Conservation (phyloP, 2,329 filamentous ascomycete species). For the Claviceps digitariae region DNA sequence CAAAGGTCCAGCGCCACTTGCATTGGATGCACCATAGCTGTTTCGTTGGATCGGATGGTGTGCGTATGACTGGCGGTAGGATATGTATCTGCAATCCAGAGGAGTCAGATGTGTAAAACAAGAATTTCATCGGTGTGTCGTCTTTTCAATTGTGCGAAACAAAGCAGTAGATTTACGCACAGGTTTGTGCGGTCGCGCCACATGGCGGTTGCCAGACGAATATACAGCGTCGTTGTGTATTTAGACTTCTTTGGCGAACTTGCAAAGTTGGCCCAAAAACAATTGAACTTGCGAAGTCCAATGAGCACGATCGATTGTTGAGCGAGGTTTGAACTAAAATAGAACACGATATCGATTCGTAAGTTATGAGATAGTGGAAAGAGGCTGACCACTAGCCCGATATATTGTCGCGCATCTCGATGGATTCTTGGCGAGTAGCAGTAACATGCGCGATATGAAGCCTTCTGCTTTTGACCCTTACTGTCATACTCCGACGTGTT, state of each 20-base stretch:
- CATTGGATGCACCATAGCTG: conserved; percentile 40
- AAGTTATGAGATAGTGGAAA: no score
- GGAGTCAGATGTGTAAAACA: background rate
- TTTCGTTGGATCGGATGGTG: conserved; percentile 85
- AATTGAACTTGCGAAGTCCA: no score
- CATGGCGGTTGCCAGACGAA: conserved; percentile 52
- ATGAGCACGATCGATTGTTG: no score
- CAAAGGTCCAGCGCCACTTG: conserved; percentile 41
- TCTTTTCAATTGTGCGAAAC: background rate
- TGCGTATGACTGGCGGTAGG: conserved; percentile 95
- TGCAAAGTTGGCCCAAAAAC: no score
- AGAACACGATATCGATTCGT: no score
- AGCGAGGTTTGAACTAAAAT: no score
- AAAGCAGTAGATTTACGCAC: conserved; percentile 36
- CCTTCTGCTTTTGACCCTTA: no score
- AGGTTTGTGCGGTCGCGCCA: conserved; percentile 99
- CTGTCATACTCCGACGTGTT: no score
- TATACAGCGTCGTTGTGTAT: conserved; percentile 13
- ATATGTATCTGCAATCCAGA: conserved; percentile 62
- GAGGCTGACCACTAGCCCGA: no score
- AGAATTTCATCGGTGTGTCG: background rate
- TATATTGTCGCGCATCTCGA: no score
- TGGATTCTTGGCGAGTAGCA: no score
- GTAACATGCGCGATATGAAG: no score
- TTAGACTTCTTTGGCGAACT: background rate